Percentiles rank a stretch among this genome's conserved stretches.
Evolutionary conservation across 768 basidiomycete species (phyloP).

Genomic region (Tricholoma terreum): DNA sequence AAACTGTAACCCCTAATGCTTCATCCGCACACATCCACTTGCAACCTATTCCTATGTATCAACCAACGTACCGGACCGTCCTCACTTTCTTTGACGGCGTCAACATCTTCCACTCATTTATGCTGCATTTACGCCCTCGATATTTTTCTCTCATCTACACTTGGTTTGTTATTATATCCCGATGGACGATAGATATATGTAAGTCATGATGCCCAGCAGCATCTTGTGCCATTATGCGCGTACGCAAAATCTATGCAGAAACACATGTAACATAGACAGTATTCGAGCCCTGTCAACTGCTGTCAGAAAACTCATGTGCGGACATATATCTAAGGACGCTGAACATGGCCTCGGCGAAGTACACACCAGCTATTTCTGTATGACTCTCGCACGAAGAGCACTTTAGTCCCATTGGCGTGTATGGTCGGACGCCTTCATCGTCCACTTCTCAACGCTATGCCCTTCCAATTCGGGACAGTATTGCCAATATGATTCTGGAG

Average conservation of each 20-base stretch:
- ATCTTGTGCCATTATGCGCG: conserved; percentile 6
- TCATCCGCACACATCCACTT: not conserved
- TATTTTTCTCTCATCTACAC: not conserved
- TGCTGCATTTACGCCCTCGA: not conserved
- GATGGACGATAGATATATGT: not conserved
- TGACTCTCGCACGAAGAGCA: too few species aligned
- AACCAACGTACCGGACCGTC: not conserved
- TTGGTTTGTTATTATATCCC: not conserved
- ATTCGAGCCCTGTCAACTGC: too few species aligned
- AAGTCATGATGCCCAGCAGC: conserved; percentile 2
- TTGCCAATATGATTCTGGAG: too few species aligned
- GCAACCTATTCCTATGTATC: not conserved
- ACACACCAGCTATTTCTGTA: too few species aligned
- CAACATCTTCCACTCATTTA: not conserved
- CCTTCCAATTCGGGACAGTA: too few species aligned
- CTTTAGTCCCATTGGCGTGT: too few species aligned
- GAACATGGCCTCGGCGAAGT: not conserved
- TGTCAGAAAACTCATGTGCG: too few species aligned
- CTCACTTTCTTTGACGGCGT: not conserved
- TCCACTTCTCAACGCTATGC: too few species aligned
- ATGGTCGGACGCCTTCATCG: too few species aligned
- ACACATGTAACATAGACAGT: too few species aligned
- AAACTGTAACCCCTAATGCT: not conserved
- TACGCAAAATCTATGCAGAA: too few species aligned
- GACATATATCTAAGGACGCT: too few species aligned